Base-by-base conservation (phyloP, 257 asterid species). In the Echium plantagineum region DNA sequence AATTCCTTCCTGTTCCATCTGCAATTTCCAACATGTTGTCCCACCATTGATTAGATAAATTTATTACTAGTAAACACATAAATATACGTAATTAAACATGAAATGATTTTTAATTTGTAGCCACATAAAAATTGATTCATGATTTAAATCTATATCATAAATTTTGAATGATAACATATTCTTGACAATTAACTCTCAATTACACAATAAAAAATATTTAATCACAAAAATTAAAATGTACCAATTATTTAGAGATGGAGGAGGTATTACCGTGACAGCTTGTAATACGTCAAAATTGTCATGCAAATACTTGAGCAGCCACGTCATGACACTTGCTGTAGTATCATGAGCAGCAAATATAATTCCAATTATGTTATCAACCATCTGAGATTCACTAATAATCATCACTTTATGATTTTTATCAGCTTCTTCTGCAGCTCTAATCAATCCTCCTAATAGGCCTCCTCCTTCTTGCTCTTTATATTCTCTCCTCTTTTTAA, bases 341-440 rank as follows among this genome's bases (percentile, higher is more conserved):
- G 94, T 85, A 57, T 85, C 94, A 42, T 83, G 90, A 55, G 94
- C 94, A 2, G 94, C 94, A 28, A 85, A 85, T 58, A 85, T 82
- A 0, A 85, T 84, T 63, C 87, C 90, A 0, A 85, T 85, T 19
- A 85, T 81, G 52, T 83, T 86, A 58, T 86, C 95, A 0, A 81
- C 80, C 17, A 86, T 84, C 61, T 86, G 89, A 21, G 78, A 63
- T 66, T 86, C 93, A 52, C 75, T 80, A 1, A 86, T 52, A 7
- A n/a, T 53, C 2, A n/a, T 53, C 2, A 19, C 2, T 4, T 53
- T 17, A 52, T 35, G 47, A 35, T 62, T 15, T n/a, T 19, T 22
- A 22, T 58, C 57, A n/a, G 32, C 52, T 48, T 69, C 68, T 62
- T 80, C 3, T 53, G 57, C 72, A 1, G 73, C 81, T 59, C 69